Base-by-base conservation (phyloP, 108 stramenopile genomes). In the Pseudonitzschia multiseries region DNA sequence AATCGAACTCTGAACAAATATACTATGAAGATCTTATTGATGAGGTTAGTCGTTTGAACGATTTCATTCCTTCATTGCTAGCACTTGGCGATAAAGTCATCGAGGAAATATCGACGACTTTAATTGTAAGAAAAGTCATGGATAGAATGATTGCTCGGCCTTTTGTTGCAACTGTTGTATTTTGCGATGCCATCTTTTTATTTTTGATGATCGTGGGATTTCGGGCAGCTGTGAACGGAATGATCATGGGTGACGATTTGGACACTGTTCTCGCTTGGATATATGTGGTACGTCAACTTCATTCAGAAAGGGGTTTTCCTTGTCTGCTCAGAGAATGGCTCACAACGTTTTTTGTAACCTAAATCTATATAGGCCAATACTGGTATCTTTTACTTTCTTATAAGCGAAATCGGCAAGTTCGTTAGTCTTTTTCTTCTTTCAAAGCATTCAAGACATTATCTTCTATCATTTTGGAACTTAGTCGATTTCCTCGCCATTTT, bases 381-480 rank as follows among this genome's bases (percentile, higher is more conserved):
- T 18, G 84, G 83, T 6, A 84, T 87, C 15, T 87, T 87, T 66
- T 87, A 87, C 57, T 87, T 84, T 53, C 60, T 87, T 33, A 84
- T 87, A 51, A 79, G 82, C 12, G 86, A 87, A 70, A 71, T 87
- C 24, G 86, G 86, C 18, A 87, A 87, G 42, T 68, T 60, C 20
- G 69, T 81, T 24, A 83, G 83, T 31, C 74, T 87, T 17, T 78
- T 71, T 42, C 56, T 69, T 28, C 73, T 78, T 32, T 73, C 82
- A 13, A 62, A 62, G 29, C 70, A 70, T n/a, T 78, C 79, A 24
- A 57, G 85, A 50, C 70, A 48, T 24, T 86, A 89, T 53, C 57
- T 86, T 29, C 54, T 72, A 21, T 86, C 80, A 18, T 86, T 89
- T 54, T 89, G 88, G 88, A 89, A 83, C 73, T 31, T 87, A 10